Evolutionary conservation across 2,329 filamentous ascomycete genomes (phyloP), one percentile per base, ranked within the genome.

Genomic region (Apiospora malaysiana): DNA sequence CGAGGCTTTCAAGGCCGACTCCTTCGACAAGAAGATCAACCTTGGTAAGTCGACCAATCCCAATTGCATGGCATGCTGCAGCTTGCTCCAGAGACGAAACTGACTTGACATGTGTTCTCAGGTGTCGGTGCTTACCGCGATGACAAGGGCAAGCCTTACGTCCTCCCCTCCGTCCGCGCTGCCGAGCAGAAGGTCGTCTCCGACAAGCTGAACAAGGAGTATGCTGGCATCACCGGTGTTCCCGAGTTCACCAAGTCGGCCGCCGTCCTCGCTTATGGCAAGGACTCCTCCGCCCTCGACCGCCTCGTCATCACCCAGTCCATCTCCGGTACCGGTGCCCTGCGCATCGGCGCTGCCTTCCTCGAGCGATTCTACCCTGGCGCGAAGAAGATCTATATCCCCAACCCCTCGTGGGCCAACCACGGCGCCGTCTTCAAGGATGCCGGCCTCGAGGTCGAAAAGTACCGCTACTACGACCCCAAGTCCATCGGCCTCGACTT

Each of bases 401-500:
- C 96, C 73, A 95, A 88, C 71, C 96, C 96, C 69, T 97, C 94
- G 78, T 99, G 96, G 96, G 96, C 95, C 78, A 98, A 99, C 90
- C 96, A 99, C 88, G 93, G 90, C 81, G 95, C 95, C 75, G 93
- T 99, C 83, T 98, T 99, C 91, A 92, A 89, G 85, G 95, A 98
- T 84, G 93, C 94, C 43, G 94, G 95, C 71, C 89, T 99, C 75
- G 89, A 93, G 84, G 94, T 98, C 73, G 91, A 95, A 85, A 94
- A 95, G 86, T 99, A 99, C 89, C 90, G 94, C 79, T 99, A 99
- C 91, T 99, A 98, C 88, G 94, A 98, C 91, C 42, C 42, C 14
- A 97, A 97, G 89, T 92, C 95, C 80, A 98, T 98, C 81, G 95
- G 95, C 70, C 92, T 99, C 75, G 96, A 99, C 88, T 98, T 98